phyloP scores from a whole-genome alignment of 2,329 filamentous ascomycete species.

The Aspergillus awamori region DNA sequence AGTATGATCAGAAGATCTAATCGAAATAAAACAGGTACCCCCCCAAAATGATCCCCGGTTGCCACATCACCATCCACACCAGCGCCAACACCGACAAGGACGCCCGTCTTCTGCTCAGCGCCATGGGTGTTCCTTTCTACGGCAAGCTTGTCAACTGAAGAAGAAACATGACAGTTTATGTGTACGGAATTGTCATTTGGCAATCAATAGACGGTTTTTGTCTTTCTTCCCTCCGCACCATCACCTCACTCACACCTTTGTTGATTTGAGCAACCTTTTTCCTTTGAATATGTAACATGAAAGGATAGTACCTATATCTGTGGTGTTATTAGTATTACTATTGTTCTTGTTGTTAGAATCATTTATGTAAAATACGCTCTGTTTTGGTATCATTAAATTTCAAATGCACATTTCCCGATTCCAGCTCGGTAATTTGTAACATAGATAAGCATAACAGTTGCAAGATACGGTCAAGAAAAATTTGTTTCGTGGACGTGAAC shows the following conservation, averaged over 20 bases:
- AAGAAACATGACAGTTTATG: constrained; percentile 20
- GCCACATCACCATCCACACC: constrained; percentile 81
- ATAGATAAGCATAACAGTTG: not conserved
- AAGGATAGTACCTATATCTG: constrained; percentile 4
- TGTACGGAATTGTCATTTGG: not conserved
- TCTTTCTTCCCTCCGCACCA: too few relatives aligned
- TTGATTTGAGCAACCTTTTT: not conserved
- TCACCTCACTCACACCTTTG: not conserved
- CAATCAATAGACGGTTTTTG: not conserved
- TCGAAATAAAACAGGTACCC: constrained; percentile 54
- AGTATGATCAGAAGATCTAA: not conserved
- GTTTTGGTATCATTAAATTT: constrained; percentile 14
- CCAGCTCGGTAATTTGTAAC: not conserved
- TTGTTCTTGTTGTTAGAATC: too few relatives aligned
- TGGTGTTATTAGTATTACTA: constrained; percentile 10
- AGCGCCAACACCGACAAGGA: constrained; percentile 83
- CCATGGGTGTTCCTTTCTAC: constrained; percentile 78
- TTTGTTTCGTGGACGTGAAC: not conserved
- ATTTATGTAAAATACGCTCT: constrained; percentile 24
- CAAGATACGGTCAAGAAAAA: too few relatives aligned
- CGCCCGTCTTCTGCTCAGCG: constrained; percentile 72
- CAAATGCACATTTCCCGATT: constrained; percentile 10
- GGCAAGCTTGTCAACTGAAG: constrained; percentile 65
- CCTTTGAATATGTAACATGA: constrained; percentile 19
- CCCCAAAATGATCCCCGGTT: constrained; percentile 79